Conservation (phyloP, 164 flowering plant genomes). For the Akebia trifoliata region DNA sequence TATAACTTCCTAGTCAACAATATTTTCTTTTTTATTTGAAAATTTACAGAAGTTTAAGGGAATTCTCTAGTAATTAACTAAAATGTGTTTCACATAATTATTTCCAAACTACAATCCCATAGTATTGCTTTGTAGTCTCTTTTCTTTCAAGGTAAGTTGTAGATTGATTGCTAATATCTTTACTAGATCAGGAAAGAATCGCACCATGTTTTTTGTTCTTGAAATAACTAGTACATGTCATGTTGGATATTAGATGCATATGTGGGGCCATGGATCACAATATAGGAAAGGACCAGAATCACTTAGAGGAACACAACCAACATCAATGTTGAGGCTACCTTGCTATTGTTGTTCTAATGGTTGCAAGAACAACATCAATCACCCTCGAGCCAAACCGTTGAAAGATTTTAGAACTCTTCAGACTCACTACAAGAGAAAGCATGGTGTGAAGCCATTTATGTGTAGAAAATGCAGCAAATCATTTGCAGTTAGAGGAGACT, state of each 20-base stretch:
- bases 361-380: constrained; percentile 79
- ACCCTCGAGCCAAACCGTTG: constrained; percentile 53
- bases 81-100: no score
- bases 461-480: constrained; percentile 14
- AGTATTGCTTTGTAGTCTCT: no score
- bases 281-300: constrained; percentile 72
- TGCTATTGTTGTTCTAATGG: constrained; percentile 71
- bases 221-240: no score
- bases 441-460: constrained; percentile 15
- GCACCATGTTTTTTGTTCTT: no score
- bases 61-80: no score
- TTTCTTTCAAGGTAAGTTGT: no score
- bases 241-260: constrained; percentile 92
- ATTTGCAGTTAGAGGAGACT: constrained; percentile 13
- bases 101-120: no score
- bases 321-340: constrained; percentile 69
- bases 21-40: no score
- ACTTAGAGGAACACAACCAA: constrained; percentile 63
- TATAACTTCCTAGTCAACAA: no score
- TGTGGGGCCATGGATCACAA: constrained; percentile 85
- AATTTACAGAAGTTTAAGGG: no score
- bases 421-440: constrained; percentile 18
- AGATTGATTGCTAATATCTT: no score
- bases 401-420: constrained; percentile 17
- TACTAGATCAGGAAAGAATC: no score